These are phyloP conservation scores for Incumbomyces lentus DNA, from an alignment of 2,329 filamentous ascomycete genomes.

Conservation along the genomic window DNA sequence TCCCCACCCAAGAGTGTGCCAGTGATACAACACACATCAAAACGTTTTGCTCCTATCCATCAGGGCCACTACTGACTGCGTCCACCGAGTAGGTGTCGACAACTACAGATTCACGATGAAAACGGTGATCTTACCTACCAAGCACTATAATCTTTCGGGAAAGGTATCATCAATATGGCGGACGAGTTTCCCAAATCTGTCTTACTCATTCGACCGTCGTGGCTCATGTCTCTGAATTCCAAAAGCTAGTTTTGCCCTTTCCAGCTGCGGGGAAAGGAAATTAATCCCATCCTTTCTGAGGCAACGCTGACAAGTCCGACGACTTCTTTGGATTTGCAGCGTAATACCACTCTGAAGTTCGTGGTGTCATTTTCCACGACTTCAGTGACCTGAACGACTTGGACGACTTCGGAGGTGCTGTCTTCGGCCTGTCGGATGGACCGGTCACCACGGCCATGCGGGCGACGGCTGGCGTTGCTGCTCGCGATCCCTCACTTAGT, in stretches of 20 bases:
- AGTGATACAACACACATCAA: too few species aligned
- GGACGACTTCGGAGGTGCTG: neutral
- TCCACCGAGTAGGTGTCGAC: too few species aligned
- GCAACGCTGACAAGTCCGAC: conserved; percentile 1
- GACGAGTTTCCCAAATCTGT: too few species aligned
- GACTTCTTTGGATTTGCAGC: conserved; percentile 6
- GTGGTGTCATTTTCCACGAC: conserved; percentile 3
- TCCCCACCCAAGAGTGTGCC: too few species aligned
- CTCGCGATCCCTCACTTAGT: neutral
- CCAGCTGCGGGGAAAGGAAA: too few species aligned
- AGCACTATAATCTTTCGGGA: too few species aligned
- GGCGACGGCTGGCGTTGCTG: neutral
- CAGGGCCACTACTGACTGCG: too few species aligned
- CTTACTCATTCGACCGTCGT: neutral
- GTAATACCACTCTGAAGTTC: conserved; percentile 5
- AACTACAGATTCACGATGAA: too few species aligned
- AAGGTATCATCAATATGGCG: neutral
- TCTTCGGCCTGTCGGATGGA: neutral
- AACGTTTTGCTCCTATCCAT: too few species aligned
- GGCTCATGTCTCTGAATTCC: neutral
- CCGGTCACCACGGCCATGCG: neutral
- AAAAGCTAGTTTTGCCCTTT: neutral
- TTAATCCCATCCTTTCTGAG: conserved; percentile 7
- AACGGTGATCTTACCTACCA: too few species aligned
- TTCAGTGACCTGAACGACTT: conserved; percentile 4